These are phyloP conservation scores for Pseudogymnoascus sp. DNA, from an alignment of 2,329 filamentous ascomycete genomes.

Conservation along the genomic window DNA sequence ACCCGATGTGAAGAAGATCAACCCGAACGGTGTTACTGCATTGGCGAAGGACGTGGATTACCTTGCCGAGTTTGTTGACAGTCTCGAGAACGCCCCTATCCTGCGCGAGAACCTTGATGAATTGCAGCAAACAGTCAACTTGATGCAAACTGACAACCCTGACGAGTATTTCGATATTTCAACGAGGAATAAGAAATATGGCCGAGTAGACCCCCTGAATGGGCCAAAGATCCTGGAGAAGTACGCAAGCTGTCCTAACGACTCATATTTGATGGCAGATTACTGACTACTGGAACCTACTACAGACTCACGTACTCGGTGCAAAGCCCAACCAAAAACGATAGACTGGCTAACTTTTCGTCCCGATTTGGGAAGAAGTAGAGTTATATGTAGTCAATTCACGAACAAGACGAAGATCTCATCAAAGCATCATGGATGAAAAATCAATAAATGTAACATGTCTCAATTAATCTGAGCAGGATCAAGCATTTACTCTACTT, in stretches of 20 bases:
- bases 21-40: conserved; percentile 72
- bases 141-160: conserved; percentile 83
- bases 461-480: neutral
- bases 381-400: conserved; percentile 15
- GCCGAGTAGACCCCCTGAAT: conserved; percentile 83
- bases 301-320: conserved; percentile 56
- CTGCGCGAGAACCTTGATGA: conserved; percentile 85
- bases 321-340: conserved; percentile 49
- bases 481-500: conserved; percentile 5
- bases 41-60: conserved; percentile 78
- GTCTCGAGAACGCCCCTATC: conserved; percentile 76
- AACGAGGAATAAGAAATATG: conserved; percentile 85
- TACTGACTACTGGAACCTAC: conserved; percentile 13
- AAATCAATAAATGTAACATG: neutral
- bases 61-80: conserved; percentile 77
- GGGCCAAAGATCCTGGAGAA: conserved; percentile 89
- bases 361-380: conserved; percentile 63
- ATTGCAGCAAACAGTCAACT: conserved; percentile 80
- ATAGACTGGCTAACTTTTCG: conserved; percentile 65
- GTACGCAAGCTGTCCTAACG: conserved; percentile 38
- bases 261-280: neutral
- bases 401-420: neutral
- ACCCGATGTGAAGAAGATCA: conserved; percentile 74
- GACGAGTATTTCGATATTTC: conserved; percentile 95
- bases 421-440: neutral